A percentile compares a stretch with the other conserved stretches of the same genome.
phyloP scores from a whole-genome alignment of 176 grass and related monocot species.

The Oryza longistaminata region DNA sequence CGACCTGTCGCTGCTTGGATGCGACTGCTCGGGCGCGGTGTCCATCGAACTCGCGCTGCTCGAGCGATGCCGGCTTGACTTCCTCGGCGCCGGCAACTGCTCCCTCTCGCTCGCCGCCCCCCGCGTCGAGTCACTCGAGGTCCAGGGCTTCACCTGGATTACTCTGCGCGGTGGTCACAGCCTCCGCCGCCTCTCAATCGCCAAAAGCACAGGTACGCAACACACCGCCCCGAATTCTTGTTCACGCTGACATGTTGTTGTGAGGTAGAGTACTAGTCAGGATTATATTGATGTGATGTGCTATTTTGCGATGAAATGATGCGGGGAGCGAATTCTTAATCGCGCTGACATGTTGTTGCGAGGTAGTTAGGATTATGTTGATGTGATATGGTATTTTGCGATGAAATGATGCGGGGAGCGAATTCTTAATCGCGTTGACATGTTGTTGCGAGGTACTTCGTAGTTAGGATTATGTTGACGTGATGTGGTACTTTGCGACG shows the following conservation, averaged over 20 bases:
- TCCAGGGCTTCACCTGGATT: conserved; percentile 90
- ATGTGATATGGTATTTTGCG: too few relatives aligned
- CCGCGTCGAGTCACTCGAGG: conserved; percentile 61
- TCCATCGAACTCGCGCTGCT: conserved; percentile 55
- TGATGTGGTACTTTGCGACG: neutral
- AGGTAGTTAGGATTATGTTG: too few relatives aligned
- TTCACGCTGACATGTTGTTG: neutral
- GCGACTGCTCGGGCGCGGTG: conserved; percentile 62
- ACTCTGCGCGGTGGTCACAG: conserved; percentile 54
- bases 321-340: neutral
- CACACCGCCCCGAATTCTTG: neutral
- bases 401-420: too few relatives aligned
- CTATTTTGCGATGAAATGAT: too few relatives aligned
- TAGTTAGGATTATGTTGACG: neutral
- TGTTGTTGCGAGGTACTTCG: neutral
- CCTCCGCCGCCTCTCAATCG: conserved; percentile 67
- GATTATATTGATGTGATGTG: too few relatives aligned
- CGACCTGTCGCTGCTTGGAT: conserved; percentile 76
- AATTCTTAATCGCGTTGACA: neutral
- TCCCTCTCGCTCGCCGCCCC: conserved; percentile 57
- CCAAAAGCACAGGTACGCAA: conserved; percentile 68
- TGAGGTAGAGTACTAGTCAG: neutral
- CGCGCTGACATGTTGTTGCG: neutral
- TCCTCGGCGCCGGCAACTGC: conserved; percentile 62
- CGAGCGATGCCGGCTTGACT: conserved; percentile 78